phyloP scores from a whole-genome alignment of 2,329 filamentous ascomycete genomes.

The Beauveria sp. region DNA sequence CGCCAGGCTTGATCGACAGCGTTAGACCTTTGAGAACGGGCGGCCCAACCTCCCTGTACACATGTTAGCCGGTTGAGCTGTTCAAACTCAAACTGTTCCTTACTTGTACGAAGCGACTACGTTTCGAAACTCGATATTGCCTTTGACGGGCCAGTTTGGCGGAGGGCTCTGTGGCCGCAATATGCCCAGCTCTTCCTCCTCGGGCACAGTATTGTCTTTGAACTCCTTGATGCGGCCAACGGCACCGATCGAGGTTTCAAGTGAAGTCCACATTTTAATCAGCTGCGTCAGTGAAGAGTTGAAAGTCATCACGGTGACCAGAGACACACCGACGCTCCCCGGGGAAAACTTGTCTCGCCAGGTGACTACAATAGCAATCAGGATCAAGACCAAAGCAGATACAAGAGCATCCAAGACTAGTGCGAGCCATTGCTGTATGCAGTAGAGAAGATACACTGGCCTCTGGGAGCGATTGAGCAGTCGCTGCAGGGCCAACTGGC shows the following conservation, averaged over 20 bases:
- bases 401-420: slow-evolving; percentile 39
- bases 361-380: slow-evolving; percentile 35
- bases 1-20: slow-evolving; percentile 24
- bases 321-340: slow-evolving; percentile 19
- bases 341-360: slow-evolving; percentile 21
- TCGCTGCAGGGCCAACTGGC: slow-evolving; percentile 12
- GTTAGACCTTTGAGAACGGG: slow-evolving; percentile 22
- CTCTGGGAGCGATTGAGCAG: slow-evolving; percentile 27
- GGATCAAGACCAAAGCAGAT: slow-evolving; percentile 34
- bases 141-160: slow-evolving; percentile 20
- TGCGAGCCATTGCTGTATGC: slow-evolving; percentile 41
- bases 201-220: slow-evolving; percentile 16
- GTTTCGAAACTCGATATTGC: slow-evolving; percentile 19
- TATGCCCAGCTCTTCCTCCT: slow-evolving; percentile 13
- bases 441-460: slow-evolving; percentile 33
- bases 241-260: slow-evolving; percentile 22
- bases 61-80: not conserved
- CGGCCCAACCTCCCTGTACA: not conserved
- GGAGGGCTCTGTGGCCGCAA: slow-evolving; percentile 14
- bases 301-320: slow-evolving; percentile 22
- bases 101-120: slow-evolving; percentile 18
- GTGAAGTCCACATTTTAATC: slow-evolving; percentile 25
- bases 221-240: slow-evolving; percentile 22
- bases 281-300: slow-evolving; percentile 21
- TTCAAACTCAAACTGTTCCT: not conserved